phyloP scores from a whole-genome alignment of 75 land plant genomes.

The Selaginella tamariscina region DNA sequence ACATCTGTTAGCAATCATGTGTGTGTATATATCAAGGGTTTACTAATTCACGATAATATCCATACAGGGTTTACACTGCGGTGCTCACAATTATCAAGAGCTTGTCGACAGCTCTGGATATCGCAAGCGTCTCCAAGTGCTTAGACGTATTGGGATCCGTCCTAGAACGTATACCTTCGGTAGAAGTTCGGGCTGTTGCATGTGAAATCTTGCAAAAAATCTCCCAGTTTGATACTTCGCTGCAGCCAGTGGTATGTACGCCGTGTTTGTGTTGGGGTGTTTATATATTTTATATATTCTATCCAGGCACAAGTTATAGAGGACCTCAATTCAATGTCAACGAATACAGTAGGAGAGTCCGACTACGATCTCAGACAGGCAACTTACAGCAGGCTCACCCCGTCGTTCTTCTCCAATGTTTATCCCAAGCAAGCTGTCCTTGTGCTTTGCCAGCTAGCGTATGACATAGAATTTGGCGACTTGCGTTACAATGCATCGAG shows the following conservation, averaged over 20 bases:
- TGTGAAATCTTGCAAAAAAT: constrained; percentile 54
- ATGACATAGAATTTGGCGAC: constrained; percentile 69
- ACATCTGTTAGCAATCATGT: too few relatives aligned
- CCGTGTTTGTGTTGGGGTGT: not conserved
- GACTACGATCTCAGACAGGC: constrained; percentile 58
- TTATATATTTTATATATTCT: not conserved
- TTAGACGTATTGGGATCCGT: constrained; percentile 41
- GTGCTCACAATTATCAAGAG: constrained; percentile 42
- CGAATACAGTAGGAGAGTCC: constrained; percentile 39
- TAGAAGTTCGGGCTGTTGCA: constrained; percentile 35
- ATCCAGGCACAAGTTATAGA: constrained; percentile 50
- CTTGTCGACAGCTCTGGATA: constrained; percentile 33
- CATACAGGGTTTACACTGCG: too few relatives aligned
- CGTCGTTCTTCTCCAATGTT: constrained; percentile 29
- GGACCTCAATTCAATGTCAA: constrained; percentile 66
- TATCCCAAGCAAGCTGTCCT: constrained; percentile 33
- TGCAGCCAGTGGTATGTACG: constrained; percentile 24
- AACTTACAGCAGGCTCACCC: constrained; percentile 46
- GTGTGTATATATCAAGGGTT: too few relatives aligned
- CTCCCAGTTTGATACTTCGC: constrained; percentile 37
- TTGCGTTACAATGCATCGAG: constrained; percentile 60
- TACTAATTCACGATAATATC: too few relatives aligned
- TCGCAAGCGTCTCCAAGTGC: constrained; percentile 23
- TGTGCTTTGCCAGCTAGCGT: constrained; percentile 56
- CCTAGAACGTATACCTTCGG: constrained; percentile 31